Base-by-base conservation (phyloP, 345 rosid genomes). In the Eucalyptus erythrocorys region DNA sequence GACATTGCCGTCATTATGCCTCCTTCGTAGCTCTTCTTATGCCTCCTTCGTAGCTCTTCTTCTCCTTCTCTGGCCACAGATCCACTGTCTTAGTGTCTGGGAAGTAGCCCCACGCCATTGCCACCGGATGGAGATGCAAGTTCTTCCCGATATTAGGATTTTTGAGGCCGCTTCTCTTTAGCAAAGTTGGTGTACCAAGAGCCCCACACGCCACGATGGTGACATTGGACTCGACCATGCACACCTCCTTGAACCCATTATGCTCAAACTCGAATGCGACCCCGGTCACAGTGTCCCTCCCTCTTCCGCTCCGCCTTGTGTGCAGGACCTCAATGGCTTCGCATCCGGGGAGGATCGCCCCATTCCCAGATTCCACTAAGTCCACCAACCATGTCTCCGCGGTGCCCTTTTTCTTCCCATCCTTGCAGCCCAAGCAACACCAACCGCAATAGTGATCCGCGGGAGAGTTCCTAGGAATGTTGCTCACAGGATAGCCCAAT, bases 1-100 rank as follows among this genome's bases (percentile, higher is more conserved):
- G 97, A 95, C 98, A 97, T 97, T 5, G 96, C 94, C 13, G 99
- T 97, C 98, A 97, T 95, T 86, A 95, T 97, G 21, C 96, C 97
- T 82, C 99, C 99, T 66, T 96, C 94, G 26, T 95, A 96, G 93
- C 98, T 94, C 89, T 89, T 94, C 87, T 96, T 94, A n/a, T n/a
- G n/a, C n/a, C 61, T 86, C 89, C 66, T 88, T 89, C 94, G 26
- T 95, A 96, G 93, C 98, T 94, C 89, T 89, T 94, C 87, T 96
- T 94, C 61, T 86, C 89, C 66, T 88, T 89, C 88, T 91, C 96
- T 0, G 93, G 94, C 94, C 94, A 95, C 61, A 40, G 89, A 15
- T 85, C 89, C 9, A 86, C 48, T 4, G 68, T 8, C 47, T 55
- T 37, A 3, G 85, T 10, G n/a, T 92, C 94, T 0, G 97, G 97